Percentiles rank a stretch among this genome's conserved stretches.
Evolutionary conservation across 1,284 basidiomycete genomes (phyloP).

Genomic region (Ceratobasidium sp.): DNA sequence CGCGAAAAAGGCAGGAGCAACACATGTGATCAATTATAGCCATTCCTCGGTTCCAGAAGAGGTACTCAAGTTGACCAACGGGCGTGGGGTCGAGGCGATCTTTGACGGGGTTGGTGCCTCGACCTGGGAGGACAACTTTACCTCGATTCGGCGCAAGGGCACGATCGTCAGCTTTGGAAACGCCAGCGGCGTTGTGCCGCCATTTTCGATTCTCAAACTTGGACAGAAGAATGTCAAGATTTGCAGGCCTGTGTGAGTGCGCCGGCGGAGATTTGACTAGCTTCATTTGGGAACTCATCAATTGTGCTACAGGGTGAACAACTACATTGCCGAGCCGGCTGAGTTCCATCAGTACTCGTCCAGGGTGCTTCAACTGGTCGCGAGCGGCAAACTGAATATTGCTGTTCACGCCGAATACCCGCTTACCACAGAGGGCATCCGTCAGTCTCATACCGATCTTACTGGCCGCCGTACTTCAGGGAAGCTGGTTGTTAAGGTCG

Average conservation of each 20-base stretch:
- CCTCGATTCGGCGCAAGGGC: conserved; percentile 79
- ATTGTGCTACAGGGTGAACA: conserved; percentile 44
- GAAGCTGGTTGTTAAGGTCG: conserved; percentile 79
- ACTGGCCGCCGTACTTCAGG: conserved; percentile 79
- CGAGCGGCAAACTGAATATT: conserved; percentile 68
- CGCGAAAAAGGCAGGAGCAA: conserved; percentile 82
- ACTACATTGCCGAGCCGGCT: conserved; percentile 74
- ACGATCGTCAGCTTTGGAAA: conserved; percentile 91
- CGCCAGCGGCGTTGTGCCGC: conserved; percentile 80
- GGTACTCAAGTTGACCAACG: conserved; percentile 80
- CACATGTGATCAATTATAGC: conserved; percentile 85
- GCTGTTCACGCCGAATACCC: conserved; percentile 80
- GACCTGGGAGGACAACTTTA: conserved; percentile 84
- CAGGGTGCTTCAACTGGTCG: conserved; percentile 71
- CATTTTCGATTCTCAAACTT: conserved; percentile 77
- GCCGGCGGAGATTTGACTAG: background rate
- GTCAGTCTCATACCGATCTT: conserved; percentile 81
- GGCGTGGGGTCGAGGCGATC: conserved; percentile 83
- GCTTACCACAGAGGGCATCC: conserved; percentile 82
- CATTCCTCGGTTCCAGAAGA: conserved; percentile 68
- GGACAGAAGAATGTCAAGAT: conserved; percentile 84
- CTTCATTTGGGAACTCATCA: background rate
- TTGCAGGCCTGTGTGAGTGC: conserved; percentile 71
- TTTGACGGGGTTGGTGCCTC: conserved; percentile 86
- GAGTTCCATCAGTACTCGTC: conserved; percentile 72